Base-by-base conservation (phyloP, 257 asterid species). In the Echium plantagineum region DNA sequence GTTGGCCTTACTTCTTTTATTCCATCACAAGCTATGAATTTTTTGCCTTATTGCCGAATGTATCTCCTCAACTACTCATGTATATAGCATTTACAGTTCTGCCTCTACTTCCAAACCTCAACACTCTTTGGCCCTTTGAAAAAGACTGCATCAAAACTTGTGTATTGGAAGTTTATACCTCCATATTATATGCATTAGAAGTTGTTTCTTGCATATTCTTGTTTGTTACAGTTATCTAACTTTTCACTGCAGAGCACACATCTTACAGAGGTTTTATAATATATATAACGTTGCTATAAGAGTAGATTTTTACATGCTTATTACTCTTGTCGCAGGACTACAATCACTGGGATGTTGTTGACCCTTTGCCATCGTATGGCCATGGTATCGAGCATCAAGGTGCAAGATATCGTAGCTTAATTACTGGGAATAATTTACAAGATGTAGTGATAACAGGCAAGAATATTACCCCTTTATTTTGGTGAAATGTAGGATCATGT, bases 401-500 rank as follows among this genome's bases (percentile, higher is more conserved):
- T 19, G 57, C 74, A 63, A 65, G 80, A 67, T 79, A 79, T 69
- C 75, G 84, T 52, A 73, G 83, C 63, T 66, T 78, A 70, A 71
- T 78, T 56, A 58, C 70, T 15, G 83, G 75, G 53, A 71, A 58
- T 60, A 75, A 78, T 58, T 62, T 78, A 42, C 69, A 68, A 3
- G 83, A 78, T 66, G 80, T 74, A 59, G 80, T 78, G 48, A 78
- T 78, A 59, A 78, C 83, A 63, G 83, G 83, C 58, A 69, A 18
- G 80, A 5, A 48, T 38, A 30, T 48, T 55, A 55, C 58, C 22
- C 59, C 20, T 3, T 6, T 48, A n/a, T 22, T 18, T 31, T 53
- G 26, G 21, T 19, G 57, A 53, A 53, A 9, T n/a, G 1, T 18
- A 7, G 7, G 28, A 21, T 56, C 8, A n/a, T 21, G 3, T 13